phyloP scores from a whole-genome alignment of 768 basidiomycete species.

The Favolaschia claudopus region DNA sequence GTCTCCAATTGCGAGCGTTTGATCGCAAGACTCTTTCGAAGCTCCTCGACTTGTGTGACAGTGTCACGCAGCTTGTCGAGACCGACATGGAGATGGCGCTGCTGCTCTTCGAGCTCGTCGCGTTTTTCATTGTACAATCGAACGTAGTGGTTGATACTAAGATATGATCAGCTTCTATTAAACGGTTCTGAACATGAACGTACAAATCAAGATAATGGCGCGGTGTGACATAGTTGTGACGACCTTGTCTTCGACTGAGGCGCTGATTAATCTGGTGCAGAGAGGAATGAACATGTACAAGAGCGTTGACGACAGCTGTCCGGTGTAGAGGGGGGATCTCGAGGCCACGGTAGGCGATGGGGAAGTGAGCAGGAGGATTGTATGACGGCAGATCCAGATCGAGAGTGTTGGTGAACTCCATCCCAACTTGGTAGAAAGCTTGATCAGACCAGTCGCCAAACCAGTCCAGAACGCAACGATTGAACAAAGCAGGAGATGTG shows the following conservation, averaged over 20 bases:
- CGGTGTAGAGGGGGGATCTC: constrained; percentile 90
- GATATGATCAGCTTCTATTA: constrained; percentile 16
- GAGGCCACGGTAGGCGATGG: constrained; percentile 85
- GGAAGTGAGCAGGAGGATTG: constrained; percentile 82
- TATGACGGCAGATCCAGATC: constrained; percentile 91
- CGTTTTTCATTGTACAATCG: constrained; percentile 94
- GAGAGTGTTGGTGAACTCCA: constrained; percentile 94
- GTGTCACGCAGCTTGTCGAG: constrained; percentile 96
- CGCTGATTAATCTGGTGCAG: constrained; percentile 89
- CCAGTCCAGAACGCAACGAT: constrained; percentile 99
- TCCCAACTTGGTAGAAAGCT: constrained; percentile 96
- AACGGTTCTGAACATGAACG: constrained; percentile 45
- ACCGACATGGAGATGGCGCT: constrained; percentile 97
- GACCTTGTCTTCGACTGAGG: constrained; percentile 91
- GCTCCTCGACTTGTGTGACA: constrained; percentile 95
- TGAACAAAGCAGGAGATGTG: constrained; percentile 97
- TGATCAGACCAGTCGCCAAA: constrained; percentile 99
- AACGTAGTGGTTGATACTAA: constrained; percentile 96
- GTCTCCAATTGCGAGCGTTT: constrained; percentile 93
- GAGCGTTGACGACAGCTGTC: constrained; percentile 89
- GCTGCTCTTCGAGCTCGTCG: constrained; percentile 97
- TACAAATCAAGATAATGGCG: constrained; percentile 99
- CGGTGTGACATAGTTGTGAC: constrained; percentile 96
- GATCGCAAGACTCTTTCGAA: constrained; percentile 92
- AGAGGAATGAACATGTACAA: constrained; percentile 91